These are phyloP conservation scores for Phialemonium atrogriseum DNA, from an alignment of 2,329 filamentous ascomycete species.

Conservation along the genomic window DNA sequence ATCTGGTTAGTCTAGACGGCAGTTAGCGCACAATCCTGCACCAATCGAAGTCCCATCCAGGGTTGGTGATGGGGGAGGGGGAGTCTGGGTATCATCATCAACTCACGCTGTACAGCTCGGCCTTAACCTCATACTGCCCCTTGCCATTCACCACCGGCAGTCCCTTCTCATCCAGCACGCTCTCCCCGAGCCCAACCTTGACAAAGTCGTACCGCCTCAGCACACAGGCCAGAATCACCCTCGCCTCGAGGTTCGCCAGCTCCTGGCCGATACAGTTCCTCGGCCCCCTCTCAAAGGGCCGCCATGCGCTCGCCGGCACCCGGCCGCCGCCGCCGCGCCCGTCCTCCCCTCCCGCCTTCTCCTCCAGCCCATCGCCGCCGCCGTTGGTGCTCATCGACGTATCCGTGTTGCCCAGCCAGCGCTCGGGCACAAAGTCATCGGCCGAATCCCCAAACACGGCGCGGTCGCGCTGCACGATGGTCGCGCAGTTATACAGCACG, in stretches of 20 bases:
- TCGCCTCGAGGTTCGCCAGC: slow-evolving; percentile 32
- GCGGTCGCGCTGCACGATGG: slow-evolving; percentile 25
- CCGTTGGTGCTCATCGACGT: slow-evolving; percentile 14
- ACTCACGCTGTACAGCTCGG: slow-evolving; percentile 19
- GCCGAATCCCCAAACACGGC: slow-evolving; percentile 25
- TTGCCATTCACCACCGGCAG: slow-evolving; percentile 12
- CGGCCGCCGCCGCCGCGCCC: slow-evolving; percentile 3
- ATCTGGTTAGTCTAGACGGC: slow-evolving; percentile 14
- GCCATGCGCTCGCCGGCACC: slow-evolving; percentile 33
- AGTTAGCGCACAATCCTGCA: background rate
- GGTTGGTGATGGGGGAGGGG: too few relatives aligned
- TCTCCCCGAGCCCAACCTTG: slow-evolving; percentile 22
- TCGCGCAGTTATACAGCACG: slow-evolving; percentile 24
- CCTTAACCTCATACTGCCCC: slow-evolving; percentile 16
- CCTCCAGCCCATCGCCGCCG: slow-evolving; percentile 1
- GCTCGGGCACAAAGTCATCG: slow-evolving; percentile 29
- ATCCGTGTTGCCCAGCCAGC: slow-evolving; percentile 25
- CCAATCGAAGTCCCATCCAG: too few relatives aligned
- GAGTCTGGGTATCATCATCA: background rate
- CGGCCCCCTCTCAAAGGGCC: slow-evolving; percentile 43
- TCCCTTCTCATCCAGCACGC: slow-evolving; percentile 14
- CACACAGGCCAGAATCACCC: slow-evolving; percentile 21
- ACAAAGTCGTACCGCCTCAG: slow-evolving; percentile 21
- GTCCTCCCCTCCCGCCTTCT: slow-evolving; percentile 3
- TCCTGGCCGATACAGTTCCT: slow-evolving; percentile 48